These are phyloP conservation scores for Pseudopyricularia javanii DNA, from an alignment of 2,329 filamentous ascomycete species.

Conservation along the genomic window DNA sequence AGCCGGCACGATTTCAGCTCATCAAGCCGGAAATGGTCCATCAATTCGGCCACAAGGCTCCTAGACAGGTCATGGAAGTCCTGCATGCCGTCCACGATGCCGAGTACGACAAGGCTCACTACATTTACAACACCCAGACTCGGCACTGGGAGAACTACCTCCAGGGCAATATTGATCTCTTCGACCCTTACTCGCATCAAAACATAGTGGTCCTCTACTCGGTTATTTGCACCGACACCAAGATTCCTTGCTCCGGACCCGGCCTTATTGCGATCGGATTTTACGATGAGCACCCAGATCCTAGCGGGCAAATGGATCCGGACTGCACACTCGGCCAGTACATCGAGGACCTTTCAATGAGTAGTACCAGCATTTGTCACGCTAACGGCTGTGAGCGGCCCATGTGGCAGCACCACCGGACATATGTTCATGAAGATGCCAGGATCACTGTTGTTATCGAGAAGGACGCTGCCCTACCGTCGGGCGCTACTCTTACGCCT, in stretches of 20 bases:
- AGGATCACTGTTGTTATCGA: slow-evolving; percentile 88
- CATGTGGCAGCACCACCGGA: slow-evolving; percentile 87
- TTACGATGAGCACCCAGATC: slow-evolving; percentile 75
- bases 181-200: slow-evolving; percentile 90
- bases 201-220: slow-evolving; percentile 94
- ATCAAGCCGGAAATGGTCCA: slow-evolving; percentile 96
- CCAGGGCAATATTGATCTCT: slow-evolving; percentile 75
- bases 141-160: slow-evolving; percentile 95
- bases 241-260: slow-evolving; percentile 84
- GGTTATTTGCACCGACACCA: slow-evolving; percentile 83
- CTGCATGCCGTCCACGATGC: slow-evolving; percentile 90
- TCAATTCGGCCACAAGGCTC: slow-evolving; percentile 64
- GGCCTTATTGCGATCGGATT: slow-evolving; percentile 84
- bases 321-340: slow-evolving; percentile 94
- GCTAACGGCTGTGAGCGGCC: slow-evolving; percentile 76
- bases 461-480: slow-evolving; percentile 37
- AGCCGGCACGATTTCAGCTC: slow-evolving; percentile 67
- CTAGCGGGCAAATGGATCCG: slow-evolving; percentile 53
- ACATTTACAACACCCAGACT: slow-evolving; percentile 89
- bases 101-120: slow-evolving; percentile 88
- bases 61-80: slow-evolving; percentile 82
- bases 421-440: slow-evolving; percentile 93
- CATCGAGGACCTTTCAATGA: slow-evolving; percentile 76
- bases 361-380: slow-evolving; percentile 64
- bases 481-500: slow-evolving; percentile 32